Evolutionary conservation across 2,329 filamentous ascomycete genomes (phyloP).

Genomic region (Cladosporium halotolerans): DNA sequence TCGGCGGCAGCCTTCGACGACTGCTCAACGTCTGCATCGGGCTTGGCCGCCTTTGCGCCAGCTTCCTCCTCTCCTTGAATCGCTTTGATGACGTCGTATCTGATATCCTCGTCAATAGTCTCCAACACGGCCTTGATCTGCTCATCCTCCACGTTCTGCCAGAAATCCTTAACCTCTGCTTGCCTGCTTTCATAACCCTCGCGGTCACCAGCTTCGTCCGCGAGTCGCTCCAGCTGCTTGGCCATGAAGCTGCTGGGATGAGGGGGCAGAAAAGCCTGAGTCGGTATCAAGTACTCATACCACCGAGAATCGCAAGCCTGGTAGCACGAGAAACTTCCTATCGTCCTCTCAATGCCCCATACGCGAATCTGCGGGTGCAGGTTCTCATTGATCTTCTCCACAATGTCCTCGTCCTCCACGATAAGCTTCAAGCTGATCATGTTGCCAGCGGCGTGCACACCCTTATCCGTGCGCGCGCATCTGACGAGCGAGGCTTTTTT

Average conservation of each 20-base stretch:
- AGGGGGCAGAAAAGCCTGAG: conserved; percentile 84
- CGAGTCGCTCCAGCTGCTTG: conserved; percentile 71
- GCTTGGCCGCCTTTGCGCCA: conserved; percentile 22
- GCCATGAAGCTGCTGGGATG: conserved; percentile 83
- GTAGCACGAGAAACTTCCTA: conserved; percentile 89
- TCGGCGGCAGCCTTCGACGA: conserved; percentile 18
- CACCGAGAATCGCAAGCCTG: conserved; percentile 89
- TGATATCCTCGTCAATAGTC: conserved; percentile 56
- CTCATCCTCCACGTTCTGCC: conserved; percentile 74
- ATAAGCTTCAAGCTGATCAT: conserved; percentile 94
- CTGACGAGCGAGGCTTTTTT: conserved; percentile 93
- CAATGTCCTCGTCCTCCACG: conserved; percentile 79
- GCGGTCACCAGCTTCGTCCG: conserved; percentile 65
- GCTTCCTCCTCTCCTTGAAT: conserved; percentile 44
- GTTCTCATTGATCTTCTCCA: conserved; percentile 83
- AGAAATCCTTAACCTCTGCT: conserved; percentile 73
- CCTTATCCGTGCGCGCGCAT: conserved; percentile 94
- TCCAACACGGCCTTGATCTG: conserved; percentile 65
- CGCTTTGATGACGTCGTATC: conserved; percentile 56
- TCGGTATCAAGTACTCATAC: conserved; percentile 96
- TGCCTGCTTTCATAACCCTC: conserved; percentile 64
- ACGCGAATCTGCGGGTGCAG: conserved; percentile 85
- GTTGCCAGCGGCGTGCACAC: conserved; percentile 92
- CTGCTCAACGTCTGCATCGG: conserved; percentile 30
- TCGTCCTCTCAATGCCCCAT: conserved; percentile 88